Percentiles rank a stretch among this genome's conserved stretches.
Evolutionary conservation across 768 basidiomycete species (phyloP).

Genomic region (Mycena maculata): DNA sequence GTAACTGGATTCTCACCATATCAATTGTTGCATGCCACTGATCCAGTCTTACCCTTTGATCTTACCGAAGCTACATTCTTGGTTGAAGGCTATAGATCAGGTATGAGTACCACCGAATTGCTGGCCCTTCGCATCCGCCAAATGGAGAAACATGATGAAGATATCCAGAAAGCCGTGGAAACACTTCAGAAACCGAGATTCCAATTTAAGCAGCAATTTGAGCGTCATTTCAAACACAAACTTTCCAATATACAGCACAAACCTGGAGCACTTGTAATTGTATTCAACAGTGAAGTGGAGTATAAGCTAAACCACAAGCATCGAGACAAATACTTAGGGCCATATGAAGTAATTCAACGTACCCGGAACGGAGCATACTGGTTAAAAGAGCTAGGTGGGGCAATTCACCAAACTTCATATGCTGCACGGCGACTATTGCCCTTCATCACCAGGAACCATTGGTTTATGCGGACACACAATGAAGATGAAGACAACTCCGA

Average conservation of each 20-base stretch:
- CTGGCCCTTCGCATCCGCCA: slow-evolving; percentile 23
- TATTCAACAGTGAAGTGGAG: too few relatives aligned
- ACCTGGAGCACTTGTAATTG: too few relatives aligned
- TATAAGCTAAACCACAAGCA: too few relatives aligned
- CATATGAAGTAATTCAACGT: too few relatives aligned
- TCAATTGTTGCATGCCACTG: slow-evolving; percentile 39
- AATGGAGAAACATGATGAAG: too few relatives aligned
- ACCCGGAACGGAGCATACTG: slow-evolving; percentile 19
- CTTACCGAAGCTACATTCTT: slow-evolving; percentile 44
- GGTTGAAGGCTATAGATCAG: slow-evolving; percentile 24
- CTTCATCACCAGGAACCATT: not conserved
- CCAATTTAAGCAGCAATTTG: too few relatives aligned
- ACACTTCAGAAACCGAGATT: not conserved
- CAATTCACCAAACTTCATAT: not conserved
- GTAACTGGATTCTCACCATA: slow-evolving; percentile 34
- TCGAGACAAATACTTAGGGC: too few relatives aligned
- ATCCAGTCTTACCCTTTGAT: slow-evolving; percentile 45
- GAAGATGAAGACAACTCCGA: not conserved
- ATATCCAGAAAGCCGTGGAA: too few relatives aligned
- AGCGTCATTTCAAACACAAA: too few relatives aligned
- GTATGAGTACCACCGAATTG: slow-evolving; percentile 29
- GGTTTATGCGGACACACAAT: not conserved
- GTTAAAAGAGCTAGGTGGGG: not conserved
- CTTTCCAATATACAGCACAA: too few relatives aligned
- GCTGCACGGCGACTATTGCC: not conserved